Conservation (phyloP, 2,329 filamentous ascomycete genomes). For the Torrubiella hemipterigena region DNA sequence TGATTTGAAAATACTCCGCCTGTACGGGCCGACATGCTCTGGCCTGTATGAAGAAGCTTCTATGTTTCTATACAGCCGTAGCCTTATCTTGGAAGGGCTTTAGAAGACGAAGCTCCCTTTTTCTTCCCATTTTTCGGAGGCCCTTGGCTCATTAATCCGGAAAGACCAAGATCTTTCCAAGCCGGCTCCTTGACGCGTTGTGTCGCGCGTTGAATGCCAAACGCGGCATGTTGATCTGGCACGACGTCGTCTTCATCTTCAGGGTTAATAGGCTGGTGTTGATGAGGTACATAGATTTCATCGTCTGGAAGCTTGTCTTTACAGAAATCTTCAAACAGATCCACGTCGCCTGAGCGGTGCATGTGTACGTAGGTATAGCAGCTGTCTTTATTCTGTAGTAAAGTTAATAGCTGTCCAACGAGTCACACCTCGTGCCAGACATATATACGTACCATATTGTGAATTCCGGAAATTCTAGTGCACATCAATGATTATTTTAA, state of each 20-base stretch:
- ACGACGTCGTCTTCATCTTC: constrained; percentile 85
- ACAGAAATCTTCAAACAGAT: constrained; percentile 69
- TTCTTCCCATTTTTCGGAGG: constrained; percentile 20
- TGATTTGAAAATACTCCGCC: too few relatives aligned
- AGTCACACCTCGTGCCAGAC: too few relatives aligned
- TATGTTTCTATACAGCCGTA: too few relatives aligned
- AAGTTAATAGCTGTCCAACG: too few relatives aligned
- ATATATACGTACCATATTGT: too few relatives aligned
- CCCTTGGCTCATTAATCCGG: constrained; percentile 54
- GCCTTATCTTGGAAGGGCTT: constrained; percentile 12
- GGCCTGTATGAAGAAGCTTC: too few relatives aligned
- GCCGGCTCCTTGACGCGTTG: constrained; percentile 58
- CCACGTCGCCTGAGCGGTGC: constrained; percentile 57
- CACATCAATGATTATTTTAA: too few relatives aligned
- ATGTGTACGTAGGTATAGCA: constrained; percentile 67
- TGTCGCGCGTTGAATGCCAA: constrained; percentile 73
- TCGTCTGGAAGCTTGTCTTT: constrained; percentile 60
- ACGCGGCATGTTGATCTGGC: constrained; percentile 77
- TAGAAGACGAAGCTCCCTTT: constrained; percentile 8
- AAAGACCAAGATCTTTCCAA: constrained; percentile 71
- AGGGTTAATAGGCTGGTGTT: constrained; percentile 72
- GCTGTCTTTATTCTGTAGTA: constrained; percentile 67
- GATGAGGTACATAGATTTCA: constrained; percentile 70
- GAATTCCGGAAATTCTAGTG: too few relatives aligned
- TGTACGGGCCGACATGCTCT: too few relatives aligned